Conservation (phyloP, 352 stramenopile species). For the Phytophthora idaei region DNA sequence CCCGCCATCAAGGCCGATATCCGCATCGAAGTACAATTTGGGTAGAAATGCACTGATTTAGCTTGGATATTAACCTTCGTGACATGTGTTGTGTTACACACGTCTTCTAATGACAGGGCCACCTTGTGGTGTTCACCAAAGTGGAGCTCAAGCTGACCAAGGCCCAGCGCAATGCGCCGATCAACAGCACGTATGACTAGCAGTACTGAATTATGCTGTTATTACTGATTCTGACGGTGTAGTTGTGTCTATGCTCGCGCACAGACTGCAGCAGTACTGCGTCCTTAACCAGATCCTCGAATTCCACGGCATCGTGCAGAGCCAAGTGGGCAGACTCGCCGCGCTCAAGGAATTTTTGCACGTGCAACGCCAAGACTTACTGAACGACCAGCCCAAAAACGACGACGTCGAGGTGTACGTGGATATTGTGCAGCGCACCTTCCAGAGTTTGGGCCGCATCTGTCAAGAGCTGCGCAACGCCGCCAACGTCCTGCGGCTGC, state of each 20-base stretch:
- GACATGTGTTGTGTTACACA: constrained; percentile 24
- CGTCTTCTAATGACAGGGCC: constrained; percentile 46
- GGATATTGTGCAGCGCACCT: constrained; percentile 55
- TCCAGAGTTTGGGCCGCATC: constrained; percentile 56
- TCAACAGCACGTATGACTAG: constrained; percentile 54
- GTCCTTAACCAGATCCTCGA: constrained; percentile 87
- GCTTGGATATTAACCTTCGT: neutral
- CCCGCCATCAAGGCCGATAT: constrained; percentile 70
- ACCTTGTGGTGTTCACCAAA: constrained; percentile 76
- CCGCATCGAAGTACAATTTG: constrained; percentile 57
- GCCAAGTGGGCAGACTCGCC: constrained; percentile 54
- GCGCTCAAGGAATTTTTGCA: constrained; percentile 59
- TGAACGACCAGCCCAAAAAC: constrained; percentile 40
- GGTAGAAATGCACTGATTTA: constrained; percentile 20
- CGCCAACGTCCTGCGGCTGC: constrained; percentile 72
- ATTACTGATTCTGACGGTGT: constrained; percentile 13
- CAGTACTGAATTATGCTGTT: neutral
- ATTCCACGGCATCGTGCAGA: constrained; percentile 74
- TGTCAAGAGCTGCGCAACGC: constrained; percentile 75
- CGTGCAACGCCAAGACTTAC: constrained; percentile 46
- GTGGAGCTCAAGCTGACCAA: constrained; percentile 76
- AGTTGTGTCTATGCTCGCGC: neutral
- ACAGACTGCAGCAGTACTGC: constrained; percentile 80
- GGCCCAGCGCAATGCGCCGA: constrained; percentile 50
- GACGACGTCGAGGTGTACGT: constrained; percentile 63